Percentiles rank a stretch among this genome's conserved stretches.
phyloP scores from a whole-genome alignment of 1,284 basidiomycete species.

The Malassezia sympodialis region DNA sequence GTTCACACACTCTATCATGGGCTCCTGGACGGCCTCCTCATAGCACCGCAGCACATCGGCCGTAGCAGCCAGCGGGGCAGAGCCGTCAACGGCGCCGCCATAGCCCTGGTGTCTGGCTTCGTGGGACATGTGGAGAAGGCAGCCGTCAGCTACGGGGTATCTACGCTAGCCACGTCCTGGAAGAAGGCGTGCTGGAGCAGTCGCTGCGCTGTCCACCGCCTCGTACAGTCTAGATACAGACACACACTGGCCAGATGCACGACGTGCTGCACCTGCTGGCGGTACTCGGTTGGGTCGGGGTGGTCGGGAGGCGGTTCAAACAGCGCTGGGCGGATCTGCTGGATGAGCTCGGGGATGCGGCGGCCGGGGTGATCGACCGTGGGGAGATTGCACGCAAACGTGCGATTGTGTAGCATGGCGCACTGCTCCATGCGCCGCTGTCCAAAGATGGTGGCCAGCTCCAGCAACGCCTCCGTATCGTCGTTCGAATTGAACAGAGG shows the following conservation, averaged over 20 bases:
- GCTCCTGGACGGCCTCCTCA: slow-evolving; percentile 37
- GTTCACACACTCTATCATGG: slow-evolving; percentile 27
- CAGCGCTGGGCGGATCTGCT: slow-evolving; percentile 33
- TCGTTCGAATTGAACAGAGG: slow-evolving; percentile 90
- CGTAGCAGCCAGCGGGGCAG: slow-evolving; percentile 21
- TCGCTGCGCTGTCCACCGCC: slow-evolving; percentile 32
- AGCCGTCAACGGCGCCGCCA: neutral
- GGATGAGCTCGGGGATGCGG: slow-evolving; percentile 36
- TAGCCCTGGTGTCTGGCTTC: slow-evolving; percentile 16
- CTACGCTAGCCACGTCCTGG: slow-evolving; percentile 10
- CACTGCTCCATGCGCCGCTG: slow-evolving; percentile 70
- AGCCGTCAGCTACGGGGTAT: neutral
- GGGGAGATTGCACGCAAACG: slow-evolving; percentile 38
- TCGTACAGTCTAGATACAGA: slow-evolving; percentile 39
- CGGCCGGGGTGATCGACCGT: slow-evolving; percentile 20
- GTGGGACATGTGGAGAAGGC: slow-evolving; percentile 10
- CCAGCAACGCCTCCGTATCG: slow-evolving; percentile 88
- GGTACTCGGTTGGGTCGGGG: slow-evolving; percentile 31
- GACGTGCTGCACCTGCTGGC: slow-evolving; percentile 30
- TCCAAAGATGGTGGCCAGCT: slow-evolving; percentile 81
- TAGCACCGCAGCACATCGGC: slow-evolving; percentile 26
- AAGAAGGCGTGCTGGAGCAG: slow-evolving; percentile 39
- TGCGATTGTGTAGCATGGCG: slow-evolving; percentile 66
- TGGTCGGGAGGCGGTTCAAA: slow-evolving; percentile 23
- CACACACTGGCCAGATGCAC: slow-evolving; percentile 36